Percentiles rank a stretch among this genome's conserved stretches.
phyloP scores from a whole-genome alignment of 805 yeast species.

The Soucietia sequanensis region DNA sequence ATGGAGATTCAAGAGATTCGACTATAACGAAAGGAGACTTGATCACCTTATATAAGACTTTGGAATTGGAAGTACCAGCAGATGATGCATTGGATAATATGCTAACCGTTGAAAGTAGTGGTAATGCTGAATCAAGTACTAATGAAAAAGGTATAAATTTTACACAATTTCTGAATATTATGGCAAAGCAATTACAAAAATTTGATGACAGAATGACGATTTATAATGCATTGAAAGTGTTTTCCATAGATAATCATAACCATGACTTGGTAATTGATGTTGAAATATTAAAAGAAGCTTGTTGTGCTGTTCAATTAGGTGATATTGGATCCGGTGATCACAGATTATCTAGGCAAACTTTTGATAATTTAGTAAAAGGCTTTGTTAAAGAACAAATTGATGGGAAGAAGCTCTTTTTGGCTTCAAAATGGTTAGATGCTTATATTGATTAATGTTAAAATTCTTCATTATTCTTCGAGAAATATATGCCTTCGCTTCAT shows the following conservation, averaged over 20 bases:
- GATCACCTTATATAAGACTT: constrained; percentile 47
- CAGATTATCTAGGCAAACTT: constrained; percentile 40
- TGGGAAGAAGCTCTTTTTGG: constrained; percentile 59
- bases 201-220: constrained; percentile 53
- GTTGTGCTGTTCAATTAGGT: constrained; percentile 45
- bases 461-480: too few species aligned
- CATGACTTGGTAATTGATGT: constrained; percentile 46
- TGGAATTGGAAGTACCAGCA: constrained; percentile 48
- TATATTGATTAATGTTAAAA: constrained; percentile 33
- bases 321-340: constrained; percentile 48
- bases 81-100: constrained; percentile 47
- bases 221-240: constrained; percentile 56
- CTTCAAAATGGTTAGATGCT: constrained; percentile 60
- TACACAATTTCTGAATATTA: constrained; percentile 60
- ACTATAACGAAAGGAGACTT: constrained; percentile 56
- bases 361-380: constrained; percentile 51
- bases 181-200: constrained; percentile 54
- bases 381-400: constrained; percentile 57
- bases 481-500: too few species aligned
- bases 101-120: constrained; percentile 36
- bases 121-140: constrained; percentile 4
- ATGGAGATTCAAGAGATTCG: constrained; percentile 75
- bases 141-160: constrained; percentile 49
- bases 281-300: constrained; percentile 47
- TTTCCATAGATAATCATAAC: constrained; percentile 31